These are phyloP conservation scores for Penicillium sp. DNA, from an alignment of 2,329 filamentous ascomycete species.

Conservation along the genomic window DNA sequence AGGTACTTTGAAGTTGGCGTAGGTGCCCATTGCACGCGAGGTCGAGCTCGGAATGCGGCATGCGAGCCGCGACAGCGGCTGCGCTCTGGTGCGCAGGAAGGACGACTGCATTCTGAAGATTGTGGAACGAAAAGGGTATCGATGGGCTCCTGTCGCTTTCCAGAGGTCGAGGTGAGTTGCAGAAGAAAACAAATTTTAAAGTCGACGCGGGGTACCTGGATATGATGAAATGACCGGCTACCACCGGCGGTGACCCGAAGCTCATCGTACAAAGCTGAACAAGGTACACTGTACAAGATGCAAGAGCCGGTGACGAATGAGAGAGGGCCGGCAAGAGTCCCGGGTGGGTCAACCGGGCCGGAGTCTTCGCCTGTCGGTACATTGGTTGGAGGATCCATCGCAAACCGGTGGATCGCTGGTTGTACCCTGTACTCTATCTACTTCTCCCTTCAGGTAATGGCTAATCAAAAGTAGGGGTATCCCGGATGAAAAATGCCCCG, in stretches of 20 bases:
- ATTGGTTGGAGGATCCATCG: not conserved
- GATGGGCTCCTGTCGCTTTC: not conserved
- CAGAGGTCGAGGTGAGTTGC: not conserved
- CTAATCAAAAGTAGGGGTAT: no score
- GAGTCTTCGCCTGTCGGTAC: not conserved
- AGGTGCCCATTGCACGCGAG: conserved; percentile 49
- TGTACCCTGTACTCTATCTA: not conserved
- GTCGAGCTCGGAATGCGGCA: conserved; percentile 21
- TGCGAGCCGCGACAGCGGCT: conserved; percentile 22
- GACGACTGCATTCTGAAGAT: conserved; percentile 30
- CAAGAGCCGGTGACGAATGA: conserved; percentile 5
- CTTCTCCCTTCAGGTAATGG: no score
- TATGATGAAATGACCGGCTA: conserved; percentile 23
- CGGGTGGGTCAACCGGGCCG: conserved; percentile 21
- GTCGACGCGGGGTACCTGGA: conserved; percentile 26
- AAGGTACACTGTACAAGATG: conserved; percentile 1
- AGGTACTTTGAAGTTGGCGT: conserved; percentile 85
- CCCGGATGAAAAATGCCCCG: not conserved
- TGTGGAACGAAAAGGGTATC: not conserved
- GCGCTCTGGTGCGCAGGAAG: conserved; percentile 27
- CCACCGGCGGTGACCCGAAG: conserved; percentile 12
- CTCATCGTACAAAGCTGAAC: not conserved
- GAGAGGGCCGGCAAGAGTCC: conserved; percentile 7
- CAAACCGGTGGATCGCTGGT: not conserved
- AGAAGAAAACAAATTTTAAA: not conserved